phyloP scores from a whole-genome alignment of 1,139 yeast species.

The Scheffersomyces stambukii region DNA sequence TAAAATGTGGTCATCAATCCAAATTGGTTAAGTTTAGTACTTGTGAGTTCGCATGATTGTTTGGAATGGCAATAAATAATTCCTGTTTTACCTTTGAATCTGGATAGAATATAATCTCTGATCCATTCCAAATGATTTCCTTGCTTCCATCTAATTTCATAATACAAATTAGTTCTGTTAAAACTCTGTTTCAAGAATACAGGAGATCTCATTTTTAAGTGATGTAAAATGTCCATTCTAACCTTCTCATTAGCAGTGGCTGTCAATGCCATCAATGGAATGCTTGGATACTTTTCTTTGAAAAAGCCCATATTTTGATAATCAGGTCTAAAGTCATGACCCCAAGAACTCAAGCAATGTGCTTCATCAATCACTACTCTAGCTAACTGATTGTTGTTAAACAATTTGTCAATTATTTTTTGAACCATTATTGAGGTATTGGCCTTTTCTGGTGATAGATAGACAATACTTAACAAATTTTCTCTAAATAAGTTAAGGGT shows the following conservation, averaged over 20 bases:
- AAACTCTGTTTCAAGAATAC: conserved; percentile 71
- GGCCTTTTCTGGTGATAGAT: conserved; percentile 94
- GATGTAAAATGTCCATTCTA: conserved; percentile 76
- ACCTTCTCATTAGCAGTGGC: conserved; percentile 97
- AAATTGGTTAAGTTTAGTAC: conserved; percentile 51
- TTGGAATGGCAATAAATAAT: conserved; percentile 93
- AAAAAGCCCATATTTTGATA: conserved; percentile 78
- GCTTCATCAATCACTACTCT: conserved; percentile 96
- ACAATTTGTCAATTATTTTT: conserved; percentile 54
- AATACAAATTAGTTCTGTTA: conserved; percentile 80
- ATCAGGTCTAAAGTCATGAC: conserved; percentile 97
- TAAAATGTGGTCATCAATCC: conserved; percentile 74
- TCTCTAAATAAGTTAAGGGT: conserved; percentile 59
- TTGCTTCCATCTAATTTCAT: conserved; percentile 68
- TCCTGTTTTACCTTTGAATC: conserved; percentile 65
- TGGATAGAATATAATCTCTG: conserved; percentile 47
- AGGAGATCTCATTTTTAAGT: conserved; percentile 55
- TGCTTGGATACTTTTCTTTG: conserved; percentile 66
- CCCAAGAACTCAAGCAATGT: conserved; percentile 98
- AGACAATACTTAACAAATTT: conserved; percentile 72
- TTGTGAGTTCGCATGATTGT: conserved; percentile 79
- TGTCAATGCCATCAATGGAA: conserved; percentile 94
- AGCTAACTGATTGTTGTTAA: conserved; percentile 58
- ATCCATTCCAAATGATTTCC: conserved; percentile 59
- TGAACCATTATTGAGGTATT: conserved; percentile 71